These are phyloP conservation scores for Petunia secreta DNA, from an alignment of 257 asterid genomes.

Conservation along the genomic window DNA sequence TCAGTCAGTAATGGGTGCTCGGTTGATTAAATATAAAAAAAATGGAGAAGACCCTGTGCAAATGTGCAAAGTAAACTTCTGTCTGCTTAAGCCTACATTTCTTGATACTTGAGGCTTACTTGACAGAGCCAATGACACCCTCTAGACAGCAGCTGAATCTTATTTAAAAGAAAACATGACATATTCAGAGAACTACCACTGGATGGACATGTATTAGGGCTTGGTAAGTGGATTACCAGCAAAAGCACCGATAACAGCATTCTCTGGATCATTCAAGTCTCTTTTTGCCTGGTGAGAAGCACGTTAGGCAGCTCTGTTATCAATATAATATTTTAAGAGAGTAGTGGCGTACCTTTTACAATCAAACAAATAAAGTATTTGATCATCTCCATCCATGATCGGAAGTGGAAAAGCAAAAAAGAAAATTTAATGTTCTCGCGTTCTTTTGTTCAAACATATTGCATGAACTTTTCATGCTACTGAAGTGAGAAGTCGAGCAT, in stretches of 20 bases:
- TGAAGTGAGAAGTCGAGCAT: constrained; percentile 9
- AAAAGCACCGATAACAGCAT: constrained; percentile 90
- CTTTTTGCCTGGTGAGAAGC: constrained; percentile 73
- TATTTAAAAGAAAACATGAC: not conserved
- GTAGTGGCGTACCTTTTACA: not conserved
- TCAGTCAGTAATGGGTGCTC: not conserved
- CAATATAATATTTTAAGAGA: not conserved
- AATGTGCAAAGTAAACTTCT: constrained; percentile 6
- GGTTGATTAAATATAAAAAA: not conserved
- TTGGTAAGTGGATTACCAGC: constrained; percentile 61
- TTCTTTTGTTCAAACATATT: constrained; percentile 7
- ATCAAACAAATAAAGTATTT: constrained; percentile 20
- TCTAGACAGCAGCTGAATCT: constrained; percentile 13
- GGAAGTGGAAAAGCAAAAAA: constrained; percentile 6
- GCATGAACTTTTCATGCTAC: constrained; percentile 1
- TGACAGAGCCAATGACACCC: not conserved
- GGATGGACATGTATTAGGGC: constrained; percentile 1
- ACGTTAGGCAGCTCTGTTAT: constrained; percentile 24
- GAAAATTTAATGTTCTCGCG: constrained; percentile 16
- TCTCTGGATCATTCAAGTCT: constrained; percentile 90
- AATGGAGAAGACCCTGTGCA: not conserved
- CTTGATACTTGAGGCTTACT: not conserved
- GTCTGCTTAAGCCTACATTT: constrained; percentile 14
- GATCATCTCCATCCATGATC: not conserved
- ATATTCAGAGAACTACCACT: not conserved